Evolutionary conservation across 2,329 filamentous ascomycete genomes (phyloP), one percentile per base, ranked within the genome.

Genomic region (Clarireedia sp.): DNA sequence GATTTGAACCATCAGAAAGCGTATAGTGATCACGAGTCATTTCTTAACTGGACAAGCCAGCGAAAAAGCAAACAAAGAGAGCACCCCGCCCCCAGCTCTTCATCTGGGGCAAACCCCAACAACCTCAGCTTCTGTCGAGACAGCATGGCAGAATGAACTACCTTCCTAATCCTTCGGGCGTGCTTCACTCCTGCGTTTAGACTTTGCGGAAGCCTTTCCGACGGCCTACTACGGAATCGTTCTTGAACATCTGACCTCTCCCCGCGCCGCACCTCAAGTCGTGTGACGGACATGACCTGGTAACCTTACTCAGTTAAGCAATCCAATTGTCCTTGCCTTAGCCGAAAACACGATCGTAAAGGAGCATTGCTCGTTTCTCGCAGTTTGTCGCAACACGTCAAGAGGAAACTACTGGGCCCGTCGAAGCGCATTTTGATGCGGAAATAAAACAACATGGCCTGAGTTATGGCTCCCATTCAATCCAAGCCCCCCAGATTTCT

Each of bases 171-270:
- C 19, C 38, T 41, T 41, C 19, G 16, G 19, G 38, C n/a, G 19
- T 41, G 16, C 38, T 19, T 19, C 16, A 12, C 10, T 33, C 29
- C 29, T 33, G 29, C 29, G 29, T 33, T 33, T 33, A 36, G 17
- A 52, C 17, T 19, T 49, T 38, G 51, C 51, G 51, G 45, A 54
- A 36, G 12, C 3, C 23, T 37, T 54, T 49, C 51, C 51, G 51
- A 54, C 33, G 16, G 38, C 44, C 51, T 38, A 54, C 45, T 43
- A 43, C 45, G 51, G 51, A 37, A 54, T n/a, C 51, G 45, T 49
- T 54, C 29, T 5, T 54, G 51, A 49, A 49, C 51, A 54, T 54
- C 51, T 54, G 51, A 54, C 51, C 51, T 49, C 51, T 43, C 37
- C 51, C 51, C 37, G 41, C 33, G 41, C 33, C 51, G 36, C 40